Conservation (phyloP, 2,329 filamentous ascomycete species). For the Paraphoma sp. region DNA sequence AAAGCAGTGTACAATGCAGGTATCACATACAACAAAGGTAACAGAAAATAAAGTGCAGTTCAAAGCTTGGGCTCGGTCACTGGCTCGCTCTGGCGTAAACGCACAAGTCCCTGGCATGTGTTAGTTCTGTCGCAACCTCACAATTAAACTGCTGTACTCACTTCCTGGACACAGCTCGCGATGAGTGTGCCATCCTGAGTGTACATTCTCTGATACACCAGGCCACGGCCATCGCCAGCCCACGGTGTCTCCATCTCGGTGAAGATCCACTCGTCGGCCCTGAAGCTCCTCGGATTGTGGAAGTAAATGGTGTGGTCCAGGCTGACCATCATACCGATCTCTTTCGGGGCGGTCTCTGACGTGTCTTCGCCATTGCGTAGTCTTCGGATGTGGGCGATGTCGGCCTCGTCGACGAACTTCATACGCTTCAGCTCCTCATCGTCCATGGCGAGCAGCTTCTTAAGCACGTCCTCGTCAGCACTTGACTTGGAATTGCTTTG, state of each 20-base stretch:
- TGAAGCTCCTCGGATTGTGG: conserved; percentile 57
- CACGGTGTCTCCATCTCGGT: conserved; percentile 81
- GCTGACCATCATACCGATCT: conserved; percentile 84
- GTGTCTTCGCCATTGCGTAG: conserved; percentile 49
- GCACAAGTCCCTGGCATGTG: conserved; percentile 15
- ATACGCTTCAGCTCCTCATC: conserved; percentile 51
- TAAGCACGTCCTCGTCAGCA: conserved; percentile 52
- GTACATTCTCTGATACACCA: conserved; percentile 79
- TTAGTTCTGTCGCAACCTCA: conserved; percentile 5
- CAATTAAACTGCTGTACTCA: conserved; percentile 25
- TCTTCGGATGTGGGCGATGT: conserved; percentile 53
- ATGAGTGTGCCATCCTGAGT: conserved; percentile 73
- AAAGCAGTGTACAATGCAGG: neutral
- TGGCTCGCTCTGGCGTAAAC: conserved; percentile 16
- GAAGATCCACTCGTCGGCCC: conserved; percentile 75
- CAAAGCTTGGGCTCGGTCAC: neutral
- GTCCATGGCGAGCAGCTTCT: conserved; percentile 54
- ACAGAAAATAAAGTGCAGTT: neutral
- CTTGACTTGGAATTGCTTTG: conserved; percentile 44
- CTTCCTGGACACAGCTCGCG: conserved; percentile 83
- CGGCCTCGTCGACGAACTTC: conserved; percentile 56
- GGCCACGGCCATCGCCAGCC: conserved; percentile 77
- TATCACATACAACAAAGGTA: neutral
- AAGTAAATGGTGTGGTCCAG: conserved; percentile 73
- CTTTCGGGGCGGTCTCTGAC: conserved; percentile 59